Evolutionary conservation across 2,329 filamentous ascomycete species (phyloP), one percentile per base, ranked within the genome.

Genomic region (Colletotrichum coccodes): DNA sequence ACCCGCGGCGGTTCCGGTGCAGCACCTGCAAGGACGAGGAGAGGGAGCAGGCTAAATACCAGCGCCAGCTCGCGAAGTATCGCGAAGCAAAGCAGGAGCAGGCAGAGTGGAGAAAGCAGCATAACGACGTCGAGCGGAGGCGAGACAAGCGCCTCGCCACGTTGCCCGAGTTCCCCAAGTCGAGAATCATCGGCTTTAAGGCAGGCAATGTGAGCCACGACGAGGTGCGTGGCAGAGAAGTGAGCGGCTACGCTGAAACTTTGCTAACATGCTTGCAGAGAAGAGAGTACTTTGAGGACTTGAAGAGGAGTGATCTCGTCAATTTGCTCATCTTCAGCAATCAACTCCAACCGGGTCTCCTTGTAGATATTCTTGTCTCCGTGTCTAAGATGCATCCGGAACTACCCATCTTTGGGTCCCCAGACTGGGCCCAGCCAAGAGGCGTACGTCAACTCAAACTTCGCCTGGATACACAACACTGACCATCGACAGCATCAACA

Each of bases 341-440:
- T 56, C 80, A 81, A 64, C 72, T 83, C 16, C 75, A 79, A 28
- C 80, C 82, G 2, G 79, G 81, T 38, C 79, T 84, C 12, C 75
- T 84, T 2, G 76, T 78, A 16, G 80, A 84, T 56, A 68, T 84
- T 5, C 75, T 83, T 30, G 79, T 82, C 9, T 82, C 81, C 3
- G 77, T 83, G n/a, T 80, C 82, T 8, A 81, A 78, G 64, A 80
- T 76, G 53, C 81, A 84, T 46, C 79, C 81, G 0, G 76, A 80
- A n/a, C 75, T 84, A 3, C 81, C 81, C 26, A 79, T 84, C 4
- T 84, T 83, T 64, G 73, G 78, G 66, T 79, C 79, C 0, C 81
- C 82, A 7, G 78, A 82, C 64, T 84, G 82, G 82, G 76, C 79
- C 34, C 42, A 68, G 18, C 67, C 62, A 12, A 62, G 32, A 28